Percentiles rank a stretch among this genome's conserved stretches.
Conservation (phyloP, 1,284 basidiomycete species). For the Heliocybe sulcata region DNA sequence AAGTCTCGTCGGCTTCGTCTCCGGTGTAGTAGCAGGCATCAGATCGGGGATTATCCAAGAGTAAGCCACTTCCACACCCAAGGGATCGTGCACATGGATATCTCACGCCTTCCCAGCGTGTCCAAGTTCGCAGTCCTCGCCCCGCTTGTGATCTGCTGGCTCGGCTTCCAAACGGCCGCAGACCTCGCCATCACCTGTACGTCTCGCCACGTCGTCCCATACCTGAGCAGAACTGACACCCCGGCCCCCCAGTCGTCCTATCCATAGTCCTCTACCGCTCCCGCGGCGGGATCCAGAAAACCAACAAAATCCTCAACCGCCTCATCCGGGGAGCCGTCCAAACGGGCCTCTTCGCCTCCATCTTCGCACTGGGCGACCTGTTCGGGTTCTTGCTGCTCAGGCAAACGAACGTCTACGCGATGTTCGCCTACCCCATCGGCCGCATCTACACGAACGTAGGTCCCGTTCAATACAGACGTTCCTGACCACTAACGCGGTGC, state of each 20-base stretch:
- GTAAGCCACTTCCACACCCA: constrained; percentile 18
- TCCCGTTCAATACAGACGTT: constrained; percentile 4
- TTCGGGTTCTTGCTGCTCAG: constrained; percentile 26
- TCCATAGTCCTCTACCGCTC: constrained; percentile 27
- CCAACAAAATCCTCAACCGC: constrained; percentile 35
- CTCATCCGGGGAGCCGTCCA: constrained; percentile 40
- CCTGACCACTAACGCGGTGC: not conserved
- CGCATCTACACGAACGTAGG: constrained; percentile 37
- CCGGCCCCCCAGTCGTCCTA: constrained; percentile 18
- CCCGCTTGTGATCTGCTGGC: constrained; percentile 28
- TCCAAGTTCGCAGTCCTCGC: constrained; percentile 15
- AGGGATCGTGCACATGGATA: not conserved
- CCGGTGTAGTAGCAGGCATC: constrained; percentile 30
- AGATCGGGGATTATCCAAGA: constrained; percentile 27
- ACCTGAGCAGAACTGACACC: not conserved
- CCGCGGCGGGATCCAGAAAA: constrained; percentile 34
- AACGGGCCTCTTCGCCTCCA: constrained; percentile 34
- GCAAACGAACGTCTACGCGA: constrained; percentile 31
- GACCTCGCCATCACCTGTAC: constrained; percentile 34
- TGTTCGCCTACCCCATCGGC: constrained; percentile 37
- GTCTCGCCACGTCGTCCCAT: not conserved
- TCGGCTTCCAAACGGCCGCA: constrained; percentile 29
- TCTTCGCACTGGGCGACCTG: constrained; percentile 37
- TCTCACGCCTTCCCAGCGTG: constrained; percentile 16
- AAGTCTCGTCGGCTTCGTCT: constrained; percentile 26